Conservation (phyloP, 352 stramenopile species). For the Globisporangium cystogenes region DNA sequence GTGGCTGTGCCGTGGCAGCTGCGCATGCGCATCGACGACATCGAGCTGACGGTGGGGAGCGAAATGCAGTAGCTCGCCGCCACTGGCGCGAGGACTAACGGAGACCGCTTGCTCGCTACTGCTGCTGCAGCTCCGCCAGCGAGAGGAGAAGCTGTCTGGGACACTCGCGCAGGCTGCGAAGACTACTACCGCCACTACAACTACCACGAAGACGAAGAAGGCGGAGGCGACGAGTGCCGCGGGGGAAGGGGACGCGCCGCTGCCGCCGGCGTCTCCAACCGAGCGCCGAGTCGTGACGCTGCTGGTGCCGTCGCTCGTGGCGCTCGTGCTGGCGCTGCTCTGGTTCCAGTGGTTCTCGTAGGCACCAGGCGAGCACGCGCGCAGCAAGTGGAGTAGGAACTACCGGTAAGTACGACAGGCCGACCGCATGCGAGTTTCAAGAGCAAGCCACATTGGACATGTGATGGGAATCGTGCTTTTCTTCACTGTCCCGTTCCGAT, state of each 20-base stretch:
- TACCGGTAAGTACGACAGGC: too few relatives aligned
- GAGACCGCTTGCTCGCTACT: not conserved
- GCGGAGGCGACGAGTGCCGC: not conserved
- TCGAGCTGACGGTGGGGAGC: constrained; percentile 61
- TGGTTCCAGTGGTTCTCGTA: constrained; percentile 34
- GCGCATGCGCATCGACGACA: constrained; percentile 72
- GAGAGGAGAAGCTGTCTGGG: constrained; percentile 23
- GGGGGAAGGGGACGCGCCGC: constrained; percentile 4
- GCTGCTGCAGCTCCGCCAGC: constrained; percentile 30
- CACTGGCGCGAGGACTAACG: not conserved
- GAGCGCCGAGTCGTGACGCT: constrained; percentile 30
- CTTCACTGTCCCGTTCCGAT: not conserved
- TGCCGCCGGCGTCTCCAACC: constrained; percentile 12
- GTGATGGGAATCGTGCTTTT: too few relatives aligned
- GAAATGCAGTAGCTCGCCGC: not conserved
- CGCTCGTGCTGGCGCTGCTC: constrained; percentile 37
- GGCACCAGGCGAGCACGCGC: not conserved
- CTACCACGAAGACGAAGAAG: constrained; percentile 2
- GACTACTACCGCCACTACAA: too few relatives aligned
- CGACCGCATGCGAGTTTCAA: too few relatives aligned
- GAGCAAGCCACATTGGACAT: not conserved
- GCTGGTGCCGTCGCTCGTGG: constrained; percentile 39
- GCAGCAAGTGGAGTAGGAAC: not conserved
- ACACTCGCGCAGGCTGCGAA: too few relatives aligned
- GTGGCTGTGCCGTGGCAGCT: constrained; percentile 59